Evolutionary conservation across 2,329 filamentous ascomycete species (phyloP), one percentile per base, ranked within the genome.

Genomic region (Epichloe gansuensis): DNA sequence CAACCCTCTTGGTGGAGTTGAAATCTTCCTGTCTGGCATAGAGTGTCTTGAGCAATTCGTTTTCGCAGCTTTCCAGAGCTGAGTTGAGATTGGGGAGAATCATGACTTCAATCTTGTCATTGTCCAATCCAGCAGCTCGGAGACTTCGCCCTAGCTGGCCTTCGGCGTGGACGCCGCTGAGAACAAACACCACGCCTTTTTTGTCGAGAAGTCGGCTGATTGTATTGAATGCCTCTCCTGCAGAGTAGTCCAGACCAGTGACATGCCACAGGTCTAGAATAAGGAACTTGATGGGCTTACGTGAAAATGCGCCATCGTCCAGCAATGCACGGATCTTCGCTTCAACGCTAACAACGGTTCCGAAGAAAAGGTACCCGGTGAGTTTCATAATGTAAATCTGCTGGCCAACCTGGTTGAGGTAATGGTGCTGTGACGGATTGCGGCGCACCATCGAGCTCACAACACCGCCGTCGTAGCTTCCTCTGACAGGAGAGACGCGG

Each of bases 361-460:
- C 93, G 59, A 98, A 98, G 74, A 98, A 98, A n/a, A 98, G 78
- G 63, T 91, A 97, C 0, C 93, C 91, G 0, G 87, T 85, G 15
- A 98, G 77, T 66, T 97, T 97, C 61, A 95, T 85, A 48, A 97
- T 83, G 53, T 87, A 85, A 36, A 94, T 93, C 64, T 98, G 93
- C 35, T 81, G 78, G 3, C 91, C 90, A 15, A 93, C 90, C 57
- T 91, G 79, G 55, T 84, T 83, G 4, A 98, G 73, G 63, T 93
- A 98, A 54, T 86, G 82, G 54, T 90, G 84, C 60, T 98, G 93
- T 3, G 89, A 83, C 0, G 88, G 87, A 58, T 95, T 95, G 51
- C 93, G 82, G 50, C 93, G 80, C 31, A 98, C 93, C 0, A 93
- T 96, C 1, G 93, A 97, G 36, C 88, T 85, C 4, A 93, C 89